Conservation (phyloP, 2,329 filamentous ascomycete genomes). For the Orbilia oligospora region DNA sequence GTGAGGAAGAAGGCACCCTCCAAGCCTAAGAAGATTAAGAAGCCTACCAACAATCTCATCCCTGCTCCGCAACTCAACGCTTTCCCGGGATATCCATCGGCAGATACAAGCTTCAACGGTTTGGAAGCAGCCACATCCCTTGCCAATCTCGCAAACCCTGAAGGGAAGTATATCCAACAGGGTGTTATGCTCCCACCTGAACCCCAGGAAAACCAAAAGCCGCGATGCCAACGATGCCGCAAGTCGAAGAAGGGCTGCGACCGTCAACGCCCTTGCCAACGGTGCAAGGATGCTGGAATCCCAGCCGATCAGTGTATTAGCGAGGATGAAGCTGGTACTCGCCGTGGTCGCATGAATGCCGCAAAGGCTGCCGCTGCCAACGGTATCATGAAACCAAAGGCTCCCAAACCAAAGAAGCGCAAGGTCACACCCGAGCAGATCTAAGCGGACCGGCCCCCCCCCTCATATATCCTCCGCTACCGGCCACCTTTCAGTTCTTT, state of each 20-base stretch:
- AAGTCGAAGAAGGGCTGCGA: slow-evolving; percentile 99
- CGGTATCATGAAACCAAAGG: slow-evolving; percentile 62
- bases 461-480: not conserved
- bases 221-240: slow-evolving; percentile 95
- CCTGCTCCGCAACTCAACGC: slow-evolving; percentile 59
- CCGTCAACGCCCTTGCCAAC: slow-evolving; percentile 91
- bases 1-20: slow-evolving; percentile 52
- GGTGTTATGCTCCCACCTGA: slow-evolving; percentile 57
- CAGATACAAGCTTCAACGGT: slow-evolving; percentile 57
- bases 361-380: slow-evolving; percentile 75
- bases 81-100: slow-evolving; percentile 51
- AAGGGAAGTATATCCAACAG: slow-evolving; percentile 53
- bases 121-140: slow-evolving; percentile 58
- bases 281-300: slow-evolving; percentile 96
- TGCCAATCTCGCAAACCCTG: slow-evolving; percentile 57
- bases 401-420: slow-evolving; percentile 63
- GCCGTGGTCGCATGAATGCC: slow-evolving; percentile 90
- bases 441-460: slow-evolving; percentile 47
- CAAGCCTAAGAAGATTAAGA: slow-evolving; percentile 72
- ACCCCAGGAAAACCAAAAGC: slow-evolving; percentile 79
- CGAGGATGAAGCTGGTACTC: slow-evolving; percentile 96
- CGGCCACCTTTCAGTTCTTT: slow-evolving; percentile 3
- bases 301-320: slow-evolving; percentile 94
- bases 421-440: slow-evolving; percentile 48
- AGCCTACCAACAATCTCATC: slow-evolving; percentile 63